Evolutionary conservation across 2,329 filamentous ascomycete genomes (phyloP), one percentile per base, ranked within the genome.

Genomic region (Ceratocystis cubensis): DNA sequence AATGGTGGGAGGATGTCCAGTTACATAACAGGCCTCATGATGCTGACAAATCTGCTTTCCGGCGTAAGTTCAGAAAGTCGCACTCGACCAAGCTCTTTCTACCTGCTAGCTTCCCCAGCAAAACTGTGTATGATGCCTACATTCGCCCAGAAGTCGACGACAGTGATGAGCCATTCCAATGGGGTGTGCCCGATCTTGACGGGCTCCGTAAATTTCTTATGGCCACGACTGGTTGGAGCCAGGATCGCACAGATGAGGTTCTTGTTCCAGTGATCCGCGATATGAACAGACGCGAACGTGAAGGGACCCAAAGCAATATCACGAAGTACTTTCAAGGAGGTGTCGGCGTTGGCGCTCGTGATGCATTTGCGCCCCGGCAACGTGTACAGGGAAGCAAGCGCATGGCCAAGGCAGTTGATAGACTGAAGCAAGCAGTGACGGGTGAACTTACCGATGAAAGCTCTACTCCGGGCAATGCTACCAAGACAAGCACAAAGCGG

Each of bases 251-350:
- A 0, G 94, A 99, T 72, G 94, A 99, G 75, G 89, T 99, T 1
- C 82, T 99, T 1, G 90, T 99, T 1, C 94, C 94, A 0, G 95
- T 99, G 1, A 94, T 99, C 69, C 83, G 87, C 66, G 94, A 99
- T 72, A 96, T 99, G 89, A 97, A 97, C 74, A 84, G 85, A 3
- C 82, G 94, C 48, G 88, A 90, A 70, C 81, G 85, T 33, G 94
- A 97, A 76, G 94, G 94, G 5, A 97, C 93, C 20, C 94, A 99
- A 78, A 87, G 86, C 67, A 99, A 99, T 71, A 96, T 99, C 70
- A 99, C 94, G n/a, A 81, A 86, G 28, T 99, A 87, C 75, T 96
- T 97, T 74, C 84, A 85, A 13, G 93, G 93, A 0, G 76, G 78
- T 3, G 86, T 91, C 0, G 89, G 89, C 0, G 81, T 81, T 0